Conservation (phyloP, 768 basidiomycete genomes). For the Tulasnella sp. region DNA sequence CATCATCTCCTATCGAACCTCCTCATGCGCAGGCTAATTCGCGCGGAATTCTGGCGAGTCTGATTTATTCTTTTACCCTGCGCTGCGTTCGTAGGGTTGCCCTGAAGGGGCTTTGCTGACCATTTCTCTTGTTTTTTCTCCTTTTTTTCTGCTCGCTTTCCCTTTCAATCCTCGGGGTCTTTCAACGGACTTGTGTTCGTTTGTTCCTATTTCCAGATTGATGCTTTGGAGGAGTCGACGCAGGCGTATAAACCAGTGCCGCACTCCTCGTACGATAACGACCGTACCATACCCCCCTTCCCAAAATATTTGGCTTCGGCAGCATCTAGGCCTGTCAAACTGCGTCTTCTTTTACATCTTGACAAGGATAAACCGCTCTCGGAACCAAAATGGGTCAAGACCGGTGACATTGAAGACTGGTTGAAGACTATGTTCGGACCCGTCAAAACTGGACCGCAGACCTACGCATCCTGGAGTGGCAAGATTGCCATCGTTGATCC, state of each 20-base stretch:
- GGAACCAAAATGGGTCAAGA: slow-evolving; percentile 95
- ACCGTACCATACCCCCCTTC: slow-evolving; percentile 72
- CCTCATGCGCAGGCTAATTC: slow-evolving; percentile 36
- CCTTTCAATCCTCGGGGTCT: neutral
- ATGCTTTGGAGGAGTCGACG: slow-evolving; percentile 65
- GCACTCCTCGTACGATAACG: slow-evolving; percentile 40
- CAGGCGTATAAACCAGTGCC: slow-evolving; percentile 66
- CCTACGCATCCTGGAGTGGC: slow-evolving; percentile 67
- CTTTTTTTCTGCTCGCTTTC: slow-evolving; percentile 10
- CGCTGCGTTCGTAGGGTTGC: slow-evolving; percentile 10
- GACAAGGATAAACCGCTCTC: slow-evolving; percentile 86
- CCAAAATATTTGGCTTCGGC: slow-evolving; percentile 32
- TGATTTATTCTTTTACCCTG: slow-evolving; percentile 20
- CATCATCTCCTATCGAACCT: neutral
- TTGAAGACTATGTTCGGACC: slow-evolving; percentile 74
- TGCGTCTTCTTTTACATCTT: slow-evolving; percentile 71
- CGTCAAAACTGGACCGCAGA: slow-evolving; percentile 29
- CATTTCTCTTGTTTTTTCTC: slow-evolving; percentile 5
- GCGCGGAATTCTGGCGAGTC: slow-evolving; percentile 70
- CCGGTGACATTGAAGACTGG: slow-evolving; percentile 94
- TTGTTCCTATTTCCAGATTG: slow-evolving; percentile 51
- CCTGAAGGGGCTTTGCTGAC: slow-evolving; percentile 28
- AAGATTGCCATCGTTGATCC: slow-evolving; percentile 91
- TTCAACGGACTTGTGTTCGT: slow-evolving; percentile 5
- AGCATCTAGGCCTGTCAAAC: slow-evolving; percentile 35